Evolutionary conservation across 192 early-diverging fungal species (phyloP), one percentile per base, ranked within the genome.

Genomic region (Coemansia sp.): DNA sequence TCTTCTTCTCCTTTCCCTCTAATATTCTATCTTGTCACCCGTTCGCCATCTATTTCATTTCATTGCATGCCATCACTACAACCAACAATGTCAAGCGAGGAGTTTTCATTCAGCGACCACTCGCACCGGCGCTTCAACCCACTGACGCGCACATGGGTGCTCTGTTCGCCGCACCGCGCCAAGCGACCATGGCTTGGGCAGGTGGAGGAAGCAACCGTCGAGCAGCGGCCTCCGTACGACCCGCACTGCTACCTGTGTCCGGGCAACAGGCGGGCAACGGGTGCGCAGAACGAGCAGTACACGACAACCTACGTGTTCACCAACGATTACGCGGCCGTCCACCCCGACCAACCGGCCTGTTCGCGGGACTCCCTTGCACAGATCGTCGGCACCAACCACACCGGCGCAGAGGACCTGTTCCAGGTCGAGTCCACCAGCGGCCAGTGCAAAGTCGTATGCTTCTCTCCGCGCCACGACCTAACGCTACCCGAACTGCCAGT

Each of bases 101-200:
- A 74, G 51, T 81, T 81, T 57, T 81, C 78, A 11, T 81, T 81
- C 48, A 49, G 49, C n/a, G 78, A 76, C 55, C 78, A 81, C 66
- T 76, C 78, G 57, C 95, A 95, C 78, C 84, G 89, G 12, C 90
- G 97, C 19, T 94, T 86, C 84, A 99, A 99, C 66, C 97, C 97
- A 36, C 80, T 99, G 66, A 93, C 91, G 4, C 85, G 90, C 65
- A 86, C 90, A 0, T 99, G 97, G 97, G 94, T 97, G 46, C 85
- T 99, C n/a, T 96, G 94, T 77, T 96, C 94, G 18, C 97, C 97
- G 7, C 97, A 99, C 73, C 90, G 97, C 13, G 92, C 94, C 32
- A 90, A 93, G 67, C 85, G 97, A 43, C 97, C 97, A 4, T 99
- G 97, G 97, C 88, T 91, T 40, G 93, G 94, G 65, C 81, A 85